A percentile compares a stretch with the other conserved stretches of the same genome.
These are phyloP conservation scores for Pyrus betulifolia DNA, from an alignment of 306 rosid species.

Conservation along the genomic window DNA sequence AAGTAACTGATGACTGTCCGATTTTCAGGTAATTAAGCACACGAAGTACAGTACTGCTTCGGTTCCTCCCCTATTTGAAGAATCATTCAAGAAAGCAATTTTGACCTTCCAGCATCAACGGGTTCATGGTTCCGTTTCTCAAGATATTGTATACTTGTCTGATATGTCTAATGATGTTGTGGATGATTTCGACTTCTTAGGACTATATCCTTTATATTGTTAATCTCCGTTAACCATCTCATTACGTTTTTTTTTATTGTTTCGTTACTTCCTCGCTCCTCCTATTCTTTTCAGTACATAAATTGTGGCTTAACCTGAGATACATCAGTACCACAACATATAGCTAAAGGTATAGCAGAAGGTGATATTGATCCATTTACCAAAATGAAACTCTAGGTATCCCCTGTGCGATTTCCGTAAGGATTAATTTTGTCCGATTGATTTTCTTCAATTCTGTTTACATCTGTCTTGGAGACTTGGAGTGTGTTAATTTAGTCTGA, in stretches of 20 bases:
- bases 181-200: conserved; percentile 69
- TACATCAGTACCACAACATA: conserved; percentile 58
- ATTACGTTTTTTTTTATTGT: neutral
- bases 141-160: conserved; percentile 65
- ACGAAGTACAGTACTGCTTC: conserved; percentile 64
- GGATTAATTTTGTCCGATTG: neutral
- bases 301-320: conserved; percentile 46
- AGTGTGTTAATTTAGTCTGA: neutral
- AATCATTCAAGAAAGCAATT: conserved; percentile 76
- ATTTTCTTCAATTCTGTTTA: conserved; percentile 1
- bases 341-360: conserved; percentile 81
- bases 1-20: conserved; percentile 19
- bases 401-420: conserved; percentile 1
- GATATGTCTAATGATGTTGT: conserved; percentile 37
- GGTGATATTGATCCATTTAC: conserved; percentile 89
- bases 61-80: conserved; percentile 78
- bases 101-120: conserved; percentile 83
- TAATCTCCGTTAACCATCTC: neutral
- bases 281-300: conserved; percentile 13
- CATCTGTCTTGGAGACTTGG: neutral
- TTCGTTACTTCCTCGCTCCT: neutral
- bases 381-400: conserved; percentile 71
- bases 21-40: conserved; percentile 76
- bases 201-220: conserved; percentile 76
- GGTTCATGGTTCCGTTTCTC: conserved; percentile 60